phyloP scores from a whole-genome alignment of 805 yeast species.

The Wickerhamiella spandovensis region DNA sequence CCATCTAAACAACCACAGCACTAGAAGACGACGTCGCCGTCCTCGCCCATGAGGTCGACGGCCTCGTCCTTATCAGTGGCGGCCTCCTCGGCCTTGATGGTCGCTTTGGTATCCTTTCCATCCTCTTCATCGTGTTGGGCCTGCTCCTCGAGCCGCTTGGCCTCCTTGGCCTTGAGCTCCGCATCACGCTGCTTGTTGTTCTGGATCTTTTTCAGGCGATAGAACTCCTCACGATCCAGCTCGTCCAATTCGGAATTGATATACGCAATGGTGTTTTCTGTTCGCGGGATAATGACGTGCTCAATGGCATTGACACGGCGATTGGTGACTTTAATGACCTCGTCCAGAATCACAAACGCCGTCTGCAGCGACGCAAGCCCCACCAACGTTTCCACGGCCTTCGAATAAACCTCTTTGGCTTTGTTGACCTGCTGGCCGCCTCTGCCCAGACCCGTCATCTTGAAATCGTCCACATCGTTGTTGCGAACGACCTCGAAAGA shows the following conservation, averaged over 20 bases:
- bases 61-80: neutral
- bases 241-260: constrained; percentile 95
- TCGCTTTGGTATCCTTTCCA: neutral
- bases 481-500: constrained; percentile 79
- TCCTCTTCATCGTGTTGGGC: constrained; percentile 1
- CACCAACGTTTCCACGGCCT: constrained; percentile 93
- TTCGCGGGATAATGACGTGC: constrained; percentile 94
- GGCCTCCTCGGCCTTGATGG: constrained; percentile 1
- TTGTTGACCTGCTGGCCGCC: constrained; percentile 97
- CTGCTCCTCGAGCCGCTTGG: constrained; percentile 10
- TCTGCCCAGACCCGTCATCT: constrained; percentile 91
- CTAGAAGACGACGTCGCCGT: constrained; percentile 16
- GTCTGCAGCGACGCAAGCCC: constrained; percentile 94
- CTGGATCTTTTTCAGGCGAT: constrained; percentile 90
- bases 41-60: constrained; percentile 7
- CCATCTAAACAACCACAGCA: too few species aligned
- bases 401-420: constrained; percentile 85
- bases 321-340: constrained; percentile 93
- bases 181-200: constrained; percentile 76
- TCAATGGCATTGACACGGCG: constrained; percentile 98
- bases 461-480: constrained; percentile 81
- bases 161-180: constrained; percentile 10
- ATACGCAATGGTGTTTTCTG: constrained; percentile 85
- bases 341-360: constrained; percentile 91
- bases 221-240: constrained; percentile 95